A percentile compares a stretch with the other conserved stretches of the same genome.
Conservation (phyloP, 2,329 filamentous ascomycete genomes). For the Cytospora leucostoma region DNA sequence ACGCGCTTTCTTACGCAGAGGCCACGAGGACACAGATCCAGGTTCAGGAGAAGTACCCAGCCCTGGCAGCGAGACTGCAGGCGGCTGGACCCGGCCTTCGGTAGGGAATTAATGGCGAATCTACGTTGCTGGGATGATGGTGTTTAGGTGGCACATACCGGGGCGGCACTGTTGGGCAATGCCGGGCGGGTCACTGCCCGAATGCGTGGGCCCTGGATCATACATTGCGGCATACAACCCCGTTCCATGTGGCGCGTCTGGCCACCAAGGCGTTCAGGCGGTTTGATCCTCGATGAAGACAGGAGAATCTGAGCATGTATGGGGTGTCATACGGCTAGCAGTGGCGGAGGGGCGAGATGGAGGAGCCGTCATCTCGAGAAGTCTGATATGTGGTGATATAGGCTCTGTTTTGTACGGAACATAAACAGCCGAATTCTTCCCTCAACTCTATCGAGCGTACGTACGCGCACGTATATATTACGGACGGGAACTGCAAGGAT, state of each 20-base stretch:
- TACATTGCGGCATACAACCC: background rate
- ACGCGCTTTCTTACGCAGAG: constrained; percentile 94
- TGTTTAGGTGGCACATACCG: background rate
- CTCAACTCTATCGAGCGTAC: constrained; percentile 11
- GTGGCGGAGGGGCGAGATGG: background rate
- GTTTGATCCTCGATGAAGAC: background rate
- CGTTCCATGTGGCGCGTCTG: background rate
- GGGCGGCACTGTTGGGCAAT: background rate
- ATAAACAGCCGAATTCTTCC: constrained; percentile 16
- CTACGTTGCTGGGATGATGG: background rate
- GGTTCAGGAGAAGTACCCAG: constrained; percentile 83
- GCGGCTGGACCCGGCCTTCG: constrained; percentile 46
- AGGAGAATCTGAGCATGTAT: background rate
- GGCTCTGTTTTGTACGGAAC: constrained; percentile 17
- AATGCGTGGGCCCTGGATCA: background rate
- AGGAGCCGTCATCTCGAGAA: background rate
- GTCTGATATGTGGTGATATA: constrained; percentile 12
- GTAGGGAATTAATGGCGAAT: constrained; percentile 29
- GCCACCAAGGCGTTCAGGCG: background rate
- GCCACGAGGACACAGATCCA: constrained; percentile 95
- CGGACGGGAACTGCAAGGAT: background rate
- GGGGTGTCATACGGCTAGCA: constrained; percentile 5
- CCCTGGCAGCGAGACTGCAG: constrained; percentile 72
- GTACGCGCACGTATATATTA: constrained; percentile 2
- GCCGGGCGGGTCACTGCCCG: background rate